Base-by-base conservation (phyloP, 2,329 filamentous ascomycete genomes). In the Eutypella sp. region DNA sequence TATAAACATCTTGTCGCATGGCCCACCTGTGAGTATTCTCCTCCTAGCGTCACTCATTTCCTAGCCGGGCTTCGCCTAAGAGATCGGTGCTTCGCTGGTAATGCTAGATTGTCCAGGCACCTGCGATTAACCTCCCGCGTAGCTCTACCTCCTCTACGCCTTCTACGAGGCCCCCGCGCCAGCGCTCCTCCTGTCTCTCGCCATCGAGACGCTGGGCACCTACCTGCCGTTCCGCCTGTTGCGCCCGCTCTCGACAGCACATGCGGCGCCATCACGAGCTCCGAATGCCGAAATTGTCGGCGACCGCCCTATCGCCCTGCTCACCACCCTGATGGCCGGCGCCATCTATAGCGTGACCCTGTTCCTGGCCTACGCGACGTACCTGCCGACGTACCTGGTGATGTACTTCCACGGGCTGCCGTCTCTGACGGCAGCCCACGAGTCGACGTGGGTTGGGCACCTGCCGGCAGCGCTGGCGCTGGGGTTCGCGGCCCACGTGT, bases 151-250 rank as follows among this genome's bases (percentile, higher is more conserved):
- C 37, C 74, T 95, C 23, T 74, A 75, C 24, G 82, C 82, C 43
- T 96, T 95, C 71, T 96, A 95, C 75, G 68, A 74, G 29, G 75
- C 95, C 54, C 76, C 78, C 22, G 71, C 78, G 22, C 65, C 71
- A 44, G 84, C 85, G 0, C 75, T 84, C 18, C 58, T 82, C 24
- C 70, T 78, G 33, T 81, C 81, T 29, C 75, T 89, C 42, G 64
- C 69, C 27, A 85, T 92, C 57, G 86, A 91, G 57, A 70, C 87
- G 43, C 57, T 84, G 48, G 81, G 87, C 3, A 80, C 81, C 36
- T 82, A 84, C 36, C 60, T 88, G 23, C 89, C 91, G 1, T 92
- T 95, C 66, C 74, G 78, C 48, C 75, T 93, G 37, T 72, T 95
- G 45, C 86, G 89, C 42, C 76, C 80, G 5, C 71, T 85, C 24